Evolutionary conservation across 495 filamentous ascomycete species (phyloP), one percentile per base, ranked within the genome.

Genomic region (Astrocystis sublimbata): DNA sequence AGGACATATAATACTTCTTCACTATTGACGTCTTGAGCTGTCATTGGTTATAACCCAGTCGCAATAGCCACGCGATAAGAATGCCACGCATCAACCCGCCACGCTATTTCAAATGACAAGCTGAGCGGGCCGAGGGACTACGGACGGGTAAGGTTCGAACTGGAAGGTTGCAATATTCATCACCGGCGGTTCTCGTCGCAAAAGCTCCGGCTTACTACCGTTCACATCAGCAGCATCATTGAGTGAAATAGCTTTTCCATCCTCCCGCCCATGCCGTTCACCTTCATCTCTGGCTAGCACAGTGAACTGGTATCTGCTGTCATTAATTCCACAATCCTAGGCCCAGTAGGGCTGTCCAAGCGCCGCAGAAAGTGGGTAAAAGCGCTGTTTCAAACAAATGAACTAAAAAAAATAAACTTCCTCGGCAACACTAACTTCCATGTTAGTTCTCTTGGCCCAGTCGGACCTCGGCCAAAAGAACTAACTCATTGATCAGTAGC

Each of bases 131-230:
- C 36, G 23, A 33, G 19, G 52, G 42, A n/a, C n/a, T 24, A 56
- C 15, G 52, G 42, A n/a, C 36, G 52, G 49, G 31, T 30, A 41
- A 35, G 52, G 36, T 13, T 30, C 35, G 52, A 28, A 28, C 36
- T 10, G 24, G 42, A 41, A 24, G 36, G 52, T 56, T 42, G 52
- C 36, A 56, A 30, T 42, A 42, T 56, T n/a, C n/a, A n/a, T n/a
- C n/a, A n/a, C n/a, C 52, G 52, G 52, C 52, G 36, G 28, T 42
- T 56, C 36, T 56, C 24, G 21, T 38, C 4, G 35, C 4, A 56
- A 24, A 56, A 56, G 52, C 52, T 24, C 52, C 52, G 52, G 52
- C 41, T 56, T 56, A 56, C 36, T 31, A 41, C 51, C 33, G 51
- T 40, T n/a, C 51, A 54, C 19, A 15, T 40, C 8, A 38, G 40